phyloP scores from a whole-genome alignment of 2,329 filamentous ascomycete genomes.

The Cercospora sp. region DNA sequence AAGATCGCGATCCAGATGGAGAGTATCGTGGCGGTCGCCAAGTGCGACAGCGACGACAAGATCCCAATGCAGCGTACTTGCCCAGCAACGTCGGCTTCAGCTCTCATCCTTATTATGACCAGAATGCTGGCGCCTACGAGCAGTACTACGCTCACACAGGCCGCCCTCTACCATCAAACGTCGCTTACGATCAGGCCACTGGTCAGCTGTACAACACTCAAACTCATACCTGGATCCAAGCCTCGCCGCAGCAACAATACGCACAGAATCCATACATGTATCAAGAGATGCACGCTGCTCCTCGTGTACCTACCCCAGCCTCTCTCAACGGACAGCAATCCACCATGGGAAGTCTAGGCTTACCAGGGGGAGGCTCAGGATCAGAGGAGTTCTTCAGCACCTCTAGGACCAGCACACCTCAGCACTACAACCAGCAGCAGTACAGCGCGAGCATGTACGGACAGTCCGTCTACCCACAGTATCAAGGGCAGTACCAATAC shows the following conservation, averaged over 20 bases:
- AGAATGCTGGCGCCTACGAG: slow-evolving; percentile 32
- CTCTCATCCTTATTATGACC: slow-evolving; percentile 37
- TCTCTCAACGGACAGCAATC: slow-evolving; percentile 31
- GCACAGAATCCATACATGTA: slow-evolving; percentile 31
- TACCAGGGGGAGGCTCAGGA: slow-evolving; percentile 37
- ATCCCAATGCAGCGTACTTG: slow-evolving; percentile 30
- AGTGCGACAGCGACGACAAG: slow-evolving; percentile 30
- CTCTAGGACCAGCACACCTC: slow-evolving; percentile 35
- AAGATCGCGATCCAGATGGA: slow-evolving; percentile 38
- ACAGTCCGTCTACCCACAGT: slow-evolving; percentile 31
- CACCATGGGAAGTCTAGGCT: slow-evolving; percentile 34
- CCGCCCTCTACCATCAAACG: slow-evolving; percentile 35
- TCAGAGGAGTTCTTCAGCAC: slow-evolving; percentile 34
- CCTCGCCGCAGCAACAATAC: slow-evolving; percentile 28
- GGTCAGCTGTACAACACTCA: slow-evolving; percentile 36
- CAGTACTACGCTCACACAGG: slow-evolving; percentile 33
- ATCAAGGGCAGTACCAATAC: slow-evolving; percentile 29
- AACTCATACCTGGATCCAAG: slow-evolving; percentile 32
- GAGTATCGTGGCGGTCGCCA: slow-evolving; percentile 35
- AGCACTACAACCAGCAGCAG: slow-evolving; percentile 29
- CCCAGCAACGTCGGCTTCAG: slow-evolving; percentile 34
- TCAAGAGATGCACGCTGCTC: slow-evolving; percentile 30
- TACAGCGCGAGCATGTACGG: slow-evolving; percentile 22
- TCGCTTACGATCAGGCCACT: slow-evolving; percentile 32
- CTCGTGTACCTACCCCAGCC: slow-evolving; percentile 33